These are phyloP conservation scores for Ganoderma lingzhi DNA, from an alignment of 1,284 basidiomycete species.

Conservation along the genomic window DNA sequence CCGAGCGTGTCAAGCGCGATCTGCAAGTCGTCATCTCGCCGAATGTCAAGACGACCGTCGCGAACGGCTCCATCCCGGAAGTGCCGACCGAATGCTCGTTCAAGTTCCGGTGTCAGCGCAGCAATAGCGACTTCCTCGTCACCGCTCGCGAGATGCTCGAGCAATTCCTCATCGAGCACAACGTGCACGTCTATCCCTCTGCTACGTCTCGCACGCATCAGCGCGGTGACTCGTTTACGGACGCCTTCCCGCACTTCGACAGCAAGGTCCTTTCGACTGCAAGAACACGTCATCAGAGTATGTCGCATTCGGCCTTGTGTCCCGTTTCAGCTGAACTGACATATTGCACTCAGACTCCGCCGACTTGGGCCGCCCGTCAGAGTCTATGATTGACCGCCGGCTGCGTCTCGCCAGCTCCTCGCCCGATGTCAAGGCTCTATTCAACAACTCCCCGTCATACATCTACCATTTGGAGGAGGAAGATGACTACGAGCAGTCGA, in stretches of 20 bases:
- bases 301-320: conserved; percentile 7
- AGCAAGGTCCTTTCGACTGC: conserved; percentile 90
- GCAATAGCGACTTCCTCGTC: conserved; percentile 92
- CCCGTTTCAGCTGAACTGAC: background rate
- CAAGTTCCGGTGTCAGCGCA: conserved; percentile 95
- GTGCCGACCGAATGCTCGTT: conserved; percentile 85
- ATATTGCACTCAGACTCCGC: conserved; percentile 67
- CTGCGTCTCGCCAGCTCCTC: conserved; percentile 88
- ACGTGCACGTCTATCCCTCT: conserved; percentile 81
- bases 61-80: conserved; percentile 51
- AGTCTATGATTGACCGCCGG: conserved; percentile 77
- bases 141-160: conserved; percentile 93
- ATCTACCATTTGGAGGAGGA: conserved; percentile 81
- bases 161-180: conserved; percentile 88
- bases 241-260: conserved; percentile 97
- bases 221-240: conserved; percentile 91
- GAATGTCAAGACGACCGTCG: conserved; percentile 62
- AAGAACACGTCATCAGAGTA: conserved; percentile 67
- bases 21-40: conserved; percentile 90
- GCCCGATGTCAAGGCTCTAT: conserved; percentile 95
- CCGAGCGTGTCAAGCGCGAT: conserved; percentile 93
- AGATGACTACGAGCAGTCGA: conserved; percentile 58
- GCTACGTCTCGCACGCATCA: conserved; percentile 78
- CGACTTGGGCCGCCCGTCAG: conserved; percentile 72
- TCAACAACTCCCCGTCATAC: conserved; percentile 81